phyloP scores from a whole-genome alignment of 2,329 filamentous ascomycete species.

The Akanthomyces uredinophilus region DNA sequence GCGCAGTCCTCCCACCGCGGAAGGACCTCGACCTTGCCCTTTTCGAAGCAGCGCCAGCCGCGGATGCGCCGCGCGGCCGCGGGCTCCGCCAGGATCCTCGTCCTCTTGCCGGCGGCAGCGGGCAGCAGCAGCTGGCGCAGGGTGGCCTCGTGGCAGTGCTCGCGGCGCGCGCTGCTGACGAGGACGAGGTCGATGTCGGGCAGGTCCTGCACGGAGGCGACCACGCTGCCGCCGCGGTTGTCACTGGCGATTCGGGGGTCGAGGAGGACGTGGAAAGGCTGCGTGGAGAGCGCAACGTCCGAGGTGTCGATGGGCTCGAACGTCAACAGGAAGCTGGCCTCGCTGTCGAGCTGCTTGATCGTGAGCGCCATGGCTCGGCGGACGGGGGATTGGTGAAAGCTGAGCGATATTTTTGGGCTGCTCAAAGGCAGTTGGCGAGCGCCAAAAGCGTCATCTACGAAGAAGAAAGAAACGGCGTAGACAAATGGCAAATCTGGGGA shows the following conservation, averaged over 20 bases:
- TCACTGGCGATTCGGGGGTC: slow-evolving; percentile 68
- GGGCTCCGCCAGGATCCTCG: slow-evolving; percentile 62
- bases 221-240: slow-evolving; percentile 39
- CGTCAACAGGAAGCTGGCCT: slow-evolving; percentile 60
- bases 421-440: neutral
- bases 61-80: slow-evolving; percentile 59
- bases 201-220: slow-evolving; percentile 45
- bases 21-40: slow-evolving; percentile 40
- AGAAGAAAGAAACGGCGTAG: neutral
- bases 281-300: slow-evolving; percentile 17
- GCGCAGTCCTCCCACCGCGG: slow-evolving; percentile 41
- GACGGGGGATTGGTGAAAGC: neutral
- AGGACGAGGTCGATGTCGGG: slow-evolving; percentile 42
- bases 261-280: slow-evolving; percentile 61
- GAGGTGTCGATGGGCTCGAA: slow-evolving; percentile 47
- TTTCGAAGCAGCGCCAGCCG: slow-evolving; percentile 64
- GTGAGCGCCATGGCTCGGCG: slow-evolving; percentile 56
- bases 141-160: slow-evolving; percentile 67
- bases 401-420: neutral
- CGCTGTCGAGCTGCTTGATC: slow-evolving; percentile 58
- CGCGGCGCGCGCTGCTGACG: slow-evolving; percentile 45
- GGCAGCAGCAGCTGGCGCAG: slow-evolving; percentile 57
- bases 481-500: neutral
- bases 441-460: too few relatives aligned
- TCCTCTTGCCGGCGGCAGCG: slow-evolving; percentile 42